These are phyloP conservation scores for Kregervanrija fluxuum DNA, from an alignment of 805 yeast species.

Conservation along the genomic window DNA sequence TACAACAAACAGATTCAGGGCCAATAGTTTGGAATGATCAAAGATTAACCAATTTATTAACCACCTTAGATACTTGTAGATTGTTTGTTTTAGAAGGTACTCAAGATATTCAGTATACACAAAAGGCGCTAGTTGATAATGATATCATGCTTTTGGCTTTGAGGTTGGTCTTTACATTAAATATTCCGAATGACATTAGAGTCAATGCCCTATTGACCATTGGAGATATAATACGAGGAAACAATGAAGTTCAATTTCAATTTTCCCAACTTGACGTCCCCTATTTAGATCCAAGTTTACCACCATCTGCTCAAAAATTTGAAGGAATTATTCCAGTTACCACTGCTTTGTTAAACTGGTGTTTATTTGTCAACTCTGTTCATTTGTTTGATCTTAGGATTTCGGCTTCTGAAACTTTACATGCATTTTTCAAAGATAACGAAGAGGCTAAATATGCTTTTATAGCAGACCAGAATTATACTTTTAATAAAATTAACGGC, in stretches of 20 bases:
- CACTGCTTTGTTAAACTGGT: conserved; percentile 75
- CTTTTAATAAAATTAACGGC: conserved; percentile 29
- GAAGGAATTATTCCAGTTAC: conserved; percentile 55
- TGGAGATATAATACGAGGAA: conserved; percentile 67
- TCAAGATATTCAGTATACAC: conserved; percentile 55
- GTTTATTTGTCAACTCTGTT: conserved; percentile 68
- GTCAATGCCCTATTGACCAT: conserved; percentile 64
- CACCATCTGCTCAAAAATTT: conserved; percentile 24
- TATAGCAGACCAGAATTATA: conserved; percentile 54
- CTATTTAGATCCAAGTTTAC: conserved; percentile 61
- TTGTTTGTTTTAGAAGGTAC: conserved; percentile 69
- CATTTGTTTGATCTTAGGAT: conserved; percentile 78
- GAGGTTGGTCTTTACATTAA: conserved; percentile 60
- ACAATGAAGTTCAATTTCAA: conserved; percentile 57
- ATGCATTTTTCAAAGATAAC: conserved; percentile 63
- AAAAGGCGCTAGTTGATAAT: conserved; percentile 48
- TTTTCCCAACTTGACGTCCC: conserved; percentile 88
- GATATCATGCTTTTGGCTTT: conserved; percentile 62
- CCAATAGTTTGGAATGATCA: conserved; percentile 74
- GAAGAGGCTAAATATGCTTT: conserved; percentile 54
- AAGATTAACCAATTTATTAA: conserved; percentile 55
- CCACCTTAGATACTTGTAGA: conserved; percentile 65
- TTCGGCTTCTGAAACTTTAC: conserved; percentile 60
- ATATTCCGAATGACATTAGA: conserved; percentile 60
- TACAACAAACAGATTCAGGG: conserved; percentile 32